Evolutionary conservation across 768 basidiomycete genomes (phyloP), one percentile per base, ranked within the genome.

Genomic region (Phanerochaete carnosa): DNA sequence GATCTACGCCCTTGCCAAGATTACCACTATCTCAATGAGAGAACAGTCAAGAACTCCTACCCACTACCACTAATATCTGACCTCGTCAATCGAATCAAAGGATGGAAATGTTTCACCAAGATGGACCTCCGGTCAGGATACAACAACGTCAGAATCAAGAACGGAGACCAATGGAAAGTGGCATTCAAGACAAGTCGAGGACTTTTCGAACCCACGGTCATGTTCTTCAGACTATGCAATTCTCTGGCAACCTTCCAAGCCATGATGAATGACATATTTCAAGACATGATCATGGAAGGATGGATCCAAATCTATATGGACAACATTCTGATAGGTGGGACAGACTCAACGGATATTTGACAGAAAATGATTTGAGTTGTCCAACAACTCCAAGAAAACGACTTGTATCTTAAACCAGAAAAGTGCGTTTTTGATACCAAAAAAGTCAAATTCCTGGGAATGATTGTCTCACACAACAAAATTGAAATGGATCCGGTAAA

Each of bases 261-360:
- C 0, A 65, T 71, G 64, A 71, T 71, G 65, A 66, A 72, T 62
- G 60, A 70, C 64, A 62, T 73, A 15, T 65, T 75, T 25, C 16
- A 60, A 2, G 69, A 77, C 46, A 2, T 73, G 58, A 66, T 79
- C 12, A 64, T 64, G 4, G 29, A 58, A 50, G 69, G 70, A 0
- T 72, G 75, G 29, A 73, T 82, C 23, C 62, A 66, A 0, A 75
- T 82, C 54, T 79, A 83, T 62, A 66, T 81, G 47, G 77, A 80
- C 58, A 70, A 80, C 53, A 75, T 80, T 15, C 47, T 64, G 11
- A 55, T 66, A 3, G 57, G 70, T 65, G 73, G 76, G 1, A 56
- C 70, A 0, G 64, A 58, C 50, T 9, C 66, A 0, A 62, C 68
- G 2, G 39, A 70, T 37, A 75, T 74, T 33, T 30, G 60, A 0